Evolutionary conservation across 179 eudicot genomes (phyloP).

Genomic region (Vitellaria paradoxa): DNA sequence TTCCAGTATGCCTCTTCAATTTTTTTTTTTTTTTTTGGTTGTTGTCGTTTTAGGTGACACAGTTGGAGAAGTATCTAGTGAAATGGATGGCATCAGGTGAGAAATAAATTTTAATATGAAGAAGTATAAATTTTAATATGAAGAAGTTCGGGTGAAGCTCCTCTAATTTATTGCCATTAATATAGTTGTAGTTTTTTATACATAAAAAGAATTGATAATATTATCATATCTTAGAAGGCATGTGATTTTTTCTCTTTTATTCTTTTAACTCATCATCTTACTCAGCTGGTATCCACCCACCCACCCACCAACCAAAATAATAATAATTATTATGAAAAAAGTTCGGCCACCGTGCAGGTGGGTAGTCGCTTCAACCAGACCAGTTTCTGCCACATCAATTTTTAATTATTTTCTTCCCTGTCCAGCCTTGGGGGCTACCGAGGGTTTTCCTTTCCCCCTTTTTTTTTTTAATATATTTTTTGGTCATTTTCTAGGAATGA

Average conservation of each 20-base stretch:
- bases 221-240: neutral
- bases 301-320: too few relatives aligned
- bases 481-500: too few relatives aligned
- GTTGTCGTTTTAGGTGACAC: conserved; percentile 32
- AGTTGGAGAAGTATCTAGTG: conserved; percentile 37
- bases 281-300: neutral
- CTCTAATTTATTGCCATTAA: neutral
- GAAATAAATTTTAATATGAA: conserved; percentile 11
- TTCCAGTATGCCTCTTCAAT: neutral
- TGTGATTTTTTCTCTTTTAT: neutral
- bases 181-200: neutral
- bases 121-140: neutral
- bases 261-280: neutral
- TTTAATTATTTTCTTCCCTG: neutral
- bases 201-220: neutral
- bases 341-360: too few relatives aligned
- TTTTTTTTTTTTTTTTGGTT: too few relatives aligned
- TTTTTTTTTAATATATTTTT: neutral
- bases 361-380: too few relatives aligned
- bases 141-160: neutral
- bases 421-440: neutral
- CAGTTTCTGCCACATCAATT: neutral
- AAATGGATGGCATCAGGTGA: conserved; percentile 41
- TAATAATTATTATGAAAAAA: too few relatives aligned
- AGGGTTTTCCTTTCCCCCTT: neutral